phyloP scores from a whole-genome alignment of 139 green algal genomes.

The Micractinium conductrix region DNA sequence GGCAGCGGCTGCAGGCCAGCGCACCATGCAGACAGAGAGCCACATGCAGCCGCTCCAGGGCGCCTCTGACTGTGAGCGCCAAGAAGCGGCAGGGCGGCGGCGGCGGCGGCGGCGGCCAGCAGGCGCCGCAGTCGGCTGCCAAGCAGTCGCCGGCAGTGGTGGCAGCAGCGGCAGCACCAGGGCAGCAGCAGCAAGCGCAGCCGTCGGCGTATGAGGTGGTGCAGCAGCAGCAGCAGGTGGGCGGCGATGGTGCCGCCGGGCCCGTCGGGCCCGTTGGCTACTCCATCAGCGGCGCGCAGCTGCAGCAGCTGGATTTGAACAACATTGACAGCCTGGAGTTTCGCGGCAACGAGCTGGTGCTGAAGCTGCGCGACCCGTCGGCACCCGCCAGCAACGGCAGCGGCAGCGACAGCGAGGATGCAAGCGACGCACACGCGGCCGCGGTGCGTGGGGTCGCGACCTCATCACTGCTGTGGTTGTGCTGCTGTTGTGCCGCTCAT shows the following conservation, averaged over 20 bases:
- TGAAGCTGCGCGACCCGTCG: neutral
- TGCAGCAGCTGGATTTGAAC: constrained; percentile 11
- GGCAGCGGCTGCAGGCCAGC: neutral
- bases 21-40: neutral
- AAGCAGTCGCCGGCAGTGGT: constrained; percentile 22
- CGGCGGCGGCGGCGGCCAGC: neutral
- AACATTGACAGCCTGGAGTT: constrained; percentile 27
- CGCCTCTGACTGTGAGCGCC: constrained; percentile 1
- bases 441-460: too few relatives aligned
- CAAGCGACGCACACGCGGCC: too few relatives aligned
- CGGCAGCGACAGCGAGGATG: too few relatives aligned
- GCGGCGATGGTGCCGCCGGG: neutral
- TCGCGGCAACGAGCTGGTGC: constrained; percentile 33
- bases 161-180: neutral
- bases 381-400: too few relatives aligned
- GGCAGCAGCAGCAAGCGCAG: neutral
- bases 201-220: neutral
- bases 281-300: neutral
- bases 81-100: constrained; percentile 25
- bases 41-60: neutral
- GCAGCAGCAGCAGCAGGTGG: neutral
- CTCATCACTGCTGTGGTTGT: neutral
- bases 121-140: neutral
- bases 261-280: neutral
- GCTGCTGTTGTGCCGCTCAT: too few relatives aligned